phyloP scores from a whole-genome alignment of 2,329 filamentous ascomycete genomes.

The Penicillium freii region DNA sequence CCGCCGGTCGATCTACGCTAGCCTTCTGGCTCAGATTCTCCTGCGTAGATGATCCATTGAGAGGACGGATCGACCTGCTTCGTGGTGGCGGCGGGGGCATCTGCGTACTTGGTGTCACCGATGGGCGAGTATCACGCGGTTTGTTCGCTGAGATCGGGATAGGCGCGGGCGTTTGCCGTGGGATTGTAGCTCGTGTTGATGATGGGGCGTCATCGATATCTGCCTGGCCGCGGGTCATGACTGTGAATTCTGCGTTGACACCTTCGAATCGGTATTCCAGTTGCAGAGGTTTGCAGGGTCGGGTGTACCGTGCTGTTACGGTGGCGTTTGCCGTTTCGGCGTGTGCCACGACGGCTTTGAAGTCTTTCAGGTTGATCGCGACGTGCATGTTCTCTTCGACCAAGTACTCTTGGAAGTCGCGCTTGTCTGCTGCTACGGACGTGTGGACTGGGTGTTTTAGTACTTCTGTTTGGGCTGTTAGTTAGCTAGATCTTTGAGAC shows the following conservation, averaged over 20 bases:
- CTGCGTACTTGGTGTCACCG: conserved; percentile 17
- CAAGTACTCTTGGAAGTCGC: conserved; percentile 61
- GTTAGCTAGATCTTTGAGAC: conserved; percentile 3
- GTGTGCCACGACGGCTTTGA: conserved; percentile 62
- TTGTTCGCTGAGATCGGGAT: conserved; percentile 20
- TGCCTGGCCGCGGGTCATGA: conserved; percentile 63
- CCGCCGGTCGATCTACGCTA: conserved; percentile 29
- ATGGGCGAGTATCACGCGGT: conserved; percentile 7
- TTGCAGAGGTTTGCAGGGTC: conserved; percentile 59
- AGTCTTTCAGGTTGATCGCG: conserved; percentile 64
- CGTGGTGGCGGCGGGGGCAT: conserved; percentile 33
- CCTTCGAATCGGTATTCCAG: conserved; percentile 58
- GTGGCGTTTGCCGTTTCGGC: conserved; percentile 57
- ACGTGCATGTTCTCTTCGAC: conserved; percentile 61
- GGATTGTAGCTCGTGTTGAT: conserved; percentile 42
- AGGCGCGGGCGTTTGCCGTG: conserved; percentile 37
- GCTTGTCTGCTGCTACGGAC: conserved; percentile 60
- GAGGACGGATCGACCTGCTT: conserved; percentile 33
- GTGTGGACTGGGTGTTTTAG: conserved; percentile 65
- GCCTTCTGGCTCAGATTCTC: conserved; percentile 21
- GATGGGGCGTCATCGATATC: conserved; percentile 37
- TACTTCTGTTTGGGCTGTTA: conserved; percentile 48
- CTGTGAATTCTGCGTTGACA: conserved; percentile 58
- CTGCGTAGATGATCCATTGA: conserved; percentile 32
- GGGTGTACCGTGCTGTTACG: conserved; percentile 59